Conservation (phyloP, 1,284 basidiomycete species). For the Apiotrichum sp. region DNA sequence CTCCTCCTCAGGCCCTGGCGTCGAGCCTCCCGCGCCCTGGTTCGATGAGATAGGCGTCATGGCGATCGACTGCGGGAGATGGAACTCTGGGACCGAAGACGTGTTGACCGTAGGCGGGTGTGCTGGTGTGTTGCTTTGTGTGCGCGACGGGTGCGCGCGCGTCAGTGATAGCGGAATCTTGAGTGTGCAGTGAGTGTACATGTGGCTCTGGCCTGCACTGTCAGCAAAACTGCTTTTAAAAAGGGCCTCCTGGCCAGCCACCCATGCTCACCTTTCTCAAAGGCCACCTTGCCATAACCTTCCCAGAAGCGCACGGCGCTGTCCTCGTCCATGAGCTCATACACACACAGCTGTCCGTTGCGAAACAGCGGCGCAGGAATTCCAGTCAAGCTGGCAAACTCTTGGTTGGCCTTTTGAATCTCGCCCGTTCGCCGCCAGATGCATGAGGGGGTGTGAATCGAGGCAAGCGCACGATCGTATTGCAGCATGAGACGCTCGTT, state of each 20-base stretch:
- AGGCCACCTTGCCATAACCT: slow-evolving; percentile 84
- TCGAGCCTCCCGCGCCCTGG: not conserved
- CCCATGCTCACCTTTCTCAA: slow-evolving; percentile 57
- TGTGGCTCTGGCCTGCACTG: slow-evolving; percentile 52
- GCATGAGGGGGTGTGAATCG: slow-evolving; percentile 94
- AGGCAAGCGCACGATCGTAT: slow-evolving; percentile 91
- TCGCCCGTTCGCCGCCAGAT: slow-evolving; percentile 95
- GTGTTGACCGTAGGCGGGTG: slow-evolving; percentile 8
- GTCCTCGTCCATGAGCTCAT: slow-evolving; percentile 95
- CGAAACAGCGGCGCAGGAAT: slow-evolving; percentile 34
- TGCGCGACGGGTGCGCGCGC: slow-evolving; percentile 20
- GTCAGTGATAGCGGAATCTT: slow-evolving; percentile 56
- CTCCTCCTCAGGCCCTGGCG: slow-evolving; percentile 52
- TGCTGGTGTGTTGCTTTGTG: slow-evolving; percentile 21
- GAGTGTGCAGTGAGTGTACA: slow-evolving; percentile 87
- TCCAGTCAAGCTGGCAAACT: slow-evolving; percentile 49
- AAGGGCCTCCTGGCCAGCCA: not conserved
- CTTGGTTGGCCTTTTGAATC: slow-evolving; percentile 95
- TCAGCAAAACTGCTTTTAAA: no score
- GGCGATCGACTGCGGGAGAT: slow-evolving; percentile 19
- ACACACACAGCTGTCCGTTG: slow-evolving; percentile 82
- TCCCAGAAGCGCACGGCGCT: slow-evolving; percentile 94
- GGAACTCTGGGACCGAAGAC: slow-evolving; percentile 18
- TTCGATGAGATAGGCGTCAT: not conserved
- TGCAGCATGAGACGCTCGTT: slow-evolving; percentile 92